Evolutionary conservation across 805 yeast species (phyloP).

Genomic region (Dipodascus geniculatus): DNA sequence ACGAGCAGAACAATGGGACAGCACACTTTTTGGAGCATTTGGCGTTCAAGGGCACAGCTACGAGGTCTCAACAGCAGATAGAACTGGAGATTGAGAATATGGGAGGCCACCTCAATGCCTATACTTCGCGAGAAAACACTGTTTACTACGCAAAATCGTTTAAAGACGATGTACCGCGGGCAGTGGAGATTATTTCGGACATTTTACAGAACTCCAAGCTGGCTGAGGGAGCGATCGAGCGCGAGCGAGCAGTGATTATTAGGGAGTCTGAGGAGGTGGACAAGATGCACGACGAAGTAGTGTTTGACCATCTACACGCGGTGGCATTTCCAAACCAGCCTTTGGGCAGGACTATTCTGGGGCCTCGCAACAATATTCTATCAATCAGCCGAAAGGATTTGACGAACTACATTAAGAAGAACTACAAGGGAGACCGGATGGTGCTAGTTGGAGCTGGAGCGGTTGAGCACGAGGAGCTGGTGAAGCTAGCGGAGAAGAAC

Average conservation of each 20-base stretch:
- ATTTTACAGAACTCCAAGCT: conserved; percentile 77
- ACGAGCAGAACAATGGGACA: conserved; percentile 73
- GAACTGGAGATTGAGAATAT: conserved; percentile 92
- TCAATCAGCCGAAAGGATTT: conserved; percentile 69
- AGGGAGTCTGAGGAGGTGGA: conserved; percentile 97
- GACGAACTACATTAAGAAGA: conserved; percentile 64
- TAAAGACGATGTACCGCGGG: conserved; percentile 65
- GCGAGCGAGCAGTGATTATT: conserved; percentile 91
- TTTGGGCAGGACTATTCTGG: conserved; percentile 90
- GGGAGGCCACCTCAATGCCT: conserved; percentile 97
- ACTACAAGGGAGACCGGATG: conserved; percentile 95
- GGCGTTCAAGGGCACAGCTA: conserved; percentile 88
- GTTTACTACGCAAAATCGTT: conserved; percentile 91
- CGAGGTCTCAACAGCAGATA: conserved; percentile 66
- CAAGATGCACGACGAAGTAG: conserved; percentile 96
- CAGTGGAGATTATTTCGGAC: conserved; percentile 82
- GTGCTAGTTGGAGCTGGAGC: conserved; percentile 94
- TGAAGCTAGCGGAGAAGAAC: conserved; percentile 57
- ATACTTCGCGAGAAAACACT: conserved; percentile 94
- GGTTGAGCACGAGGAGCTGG: conserved; percentile 78
- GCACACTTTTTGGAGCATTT: conserved; percentile 96
- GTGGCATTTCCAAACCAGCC: conserved; percentile 86
- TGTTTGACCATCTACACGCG: conserved; percentile 91
- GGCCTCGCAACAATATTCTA: conserved; percentile 82
- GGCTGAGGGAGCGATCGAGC: conserved; percentile 77